These are phyloP conservation scores for Podospora pseudoanserina DNA, from an alignment of 495 filamentous ascomycete species.

Conservation along the genomic window DNA sequence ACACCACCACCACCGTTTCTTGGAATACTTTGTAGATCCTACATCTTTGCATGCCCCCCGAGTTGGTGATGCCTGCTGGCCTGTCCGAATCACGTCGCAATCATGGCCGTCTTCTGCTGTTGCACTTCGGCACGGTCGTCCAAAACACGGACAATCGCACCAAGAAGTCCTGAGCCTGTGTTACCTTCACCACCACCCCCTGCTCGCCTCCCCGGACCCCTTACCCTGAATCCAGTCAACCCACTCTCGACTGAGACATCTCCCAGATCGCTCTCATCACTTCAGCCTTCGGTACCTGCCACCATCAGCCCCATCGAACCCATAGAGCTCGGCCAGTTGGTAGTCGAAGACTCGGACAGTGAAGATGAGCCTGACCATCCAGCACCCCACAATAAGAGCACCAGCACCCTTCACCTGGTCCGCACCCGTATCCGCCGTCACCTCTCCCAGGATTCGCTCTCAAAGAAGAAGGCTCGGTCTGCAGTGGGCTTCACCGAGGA, in stretches of 20 bases:
- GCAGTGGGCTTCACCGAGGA: constrained; percentile 46
- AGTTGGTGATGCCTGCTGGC: background rate
- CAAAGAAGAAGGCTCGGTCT: constrained; percentile 37
- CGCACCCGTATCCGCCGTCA: constrained; percentile 43
- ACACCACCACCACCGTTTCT: background rate
- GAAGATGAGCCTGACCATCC: constrained; percentile 32
- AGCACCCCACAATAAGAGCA: constrained; percentile 28
- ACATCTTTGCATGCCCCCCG: background rate
- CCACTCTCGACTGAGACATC: constrained; percentile 10
- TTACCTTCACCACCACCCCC: constrained; percentile 23
- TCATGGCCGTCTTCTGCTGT: constrained; percentile 42
- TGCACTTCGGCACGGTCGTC: constrained; percentile 34
- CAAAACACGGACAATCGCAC: constrained; percentile 23
- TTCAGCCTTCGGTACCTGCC: constrained; percentile 8
- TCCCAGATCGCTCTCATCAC: constrained; percentile 15
- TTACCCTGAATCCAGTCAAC: constrained; percentile 23
- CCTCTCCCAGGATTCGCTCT: constrained; percentile 42
- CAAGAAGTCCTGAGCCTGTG: constrained; percentile 16
- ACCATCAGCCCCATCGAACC: constrained; percentile 19
- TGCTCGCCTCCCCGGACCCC: constrained; percentile 25
- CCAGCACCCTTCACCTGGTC: constrained; percentile 38
- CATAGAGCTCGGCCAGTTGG: constrained; percentile 31
- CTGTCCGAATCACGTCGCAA: constrained; percentile 12
- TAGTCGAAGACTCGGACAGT: constrained; percentile 42
- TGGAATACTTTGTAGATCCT: constrained; percentile 7